Evolutionary conservation across 441 rosid genomes (phyloP), one percentile per base, ranked within the genome.

Genomic region (Syzygium malaccense): DNA sequence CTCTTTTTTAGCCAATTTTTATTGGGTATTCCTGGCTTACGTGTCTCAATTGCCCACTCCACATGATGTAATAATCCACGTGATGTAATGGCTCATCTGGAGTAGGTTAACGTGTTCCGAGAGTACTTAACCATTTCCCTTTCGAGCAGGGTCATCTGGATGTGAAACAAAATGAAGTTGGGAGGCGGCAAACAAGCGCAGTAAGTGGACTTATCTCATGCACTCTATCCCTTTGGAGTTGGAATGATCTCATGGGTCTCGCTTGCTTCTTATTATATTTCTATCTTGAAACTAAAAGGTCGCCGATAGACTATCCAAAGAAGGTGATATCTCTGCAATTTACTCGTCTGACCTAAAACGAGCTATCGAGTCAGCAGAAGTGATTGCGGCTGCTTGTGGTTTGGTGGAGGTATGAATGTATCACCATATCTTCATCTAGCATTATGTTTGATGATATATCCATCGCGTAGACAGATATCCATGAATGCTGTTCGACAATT

Each of bases 311-410:
- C 91, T 97, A 68, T 92, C 96, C 30, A 92, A 89, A 89, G 99
- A 94, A 89, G 90, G 90, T 60, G 92, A 94, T 88, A 88, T 94
- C 79, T 92, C 96, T 80, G 91, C 89, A 57, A 90, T 97, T 2
- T 97, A 96, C 89, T 94, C 97, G 87, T 97, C 98, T 91, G 95
- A 97, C 89, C 91, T 97, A 91, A 96, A 96, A 90, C 93, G 98
- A 92, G 99, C 98, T 56, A 90, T 88, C 62, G 96, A 92, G 91
- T 95, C 97, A 20, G 97, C 99, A 19, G 92, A 94, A 93, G 90
- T 88, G 5, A 96, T 97, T 85, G 97, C 98, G 41, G 80, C 94
- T 66, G 89, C 90, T 18, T 95, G 98, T 80, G 98, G 95, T 86
- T 92, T 93, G 85, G 87, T 92, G 41, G 93, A 94, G 97, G 97